A percentile compares a stretch with the other conserved stretches of the same genome.
Conservation (phyloP, 2,329 filamentous ascomycete genomes). For the Colletotrichum musae region DNA sequence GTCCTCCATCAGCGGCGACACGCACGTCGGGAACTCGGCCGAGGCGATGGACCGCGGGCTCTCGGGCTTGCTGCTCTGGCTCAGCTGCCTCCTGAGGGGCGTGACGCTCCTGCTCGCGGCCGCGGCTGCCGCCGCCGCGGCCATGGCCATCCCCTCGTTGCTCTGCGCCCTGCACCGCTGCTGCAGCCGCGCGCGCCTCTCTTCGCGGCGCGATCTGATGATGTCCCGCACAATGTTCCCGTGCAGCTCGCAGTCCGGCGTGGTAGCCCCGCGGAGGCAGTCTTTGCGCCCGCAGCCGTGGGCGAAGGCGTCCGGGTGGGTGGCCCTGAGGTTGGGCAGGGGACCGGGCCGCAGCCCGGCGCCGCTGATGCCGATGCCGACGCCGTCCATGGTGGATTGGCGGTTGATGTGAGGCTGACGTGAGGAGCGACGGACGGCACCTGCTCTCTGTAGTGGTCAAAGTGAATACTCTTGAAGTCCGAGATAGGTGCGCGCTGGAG, state of each 20-base stretch:
- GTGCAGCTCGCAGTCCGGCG: slow-evolving; percentile 30
- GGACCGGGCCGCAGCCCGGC: slow-evolving; percentile 10
- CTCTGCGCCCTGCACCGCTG: slow-evolving; percentile 32
- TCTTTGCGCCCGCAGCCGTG: slow-evolving; percentile 24
- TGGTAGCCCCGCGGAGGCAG: slow-evolving; percentile 22
- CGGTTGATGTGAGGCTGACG: slow-evolving; percentile 1
- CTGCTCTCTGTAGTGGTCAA: slow-evolving; percentile 12
- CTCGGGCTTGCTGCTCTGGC: slow-evolving; percentile 35
- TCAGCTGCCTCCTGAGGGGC: slow-evolving; percentile 31
- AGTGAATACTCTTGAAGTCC: slow-evolving; percentile 3
- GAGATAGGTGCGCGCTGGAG: slow-evolving; percentile 8
- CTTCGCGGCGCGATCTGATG: slow-evolving; percentile 33
- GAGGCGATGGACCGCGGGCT: slow-evolving; percentile 28
- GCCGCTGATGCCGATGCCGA: background rate
- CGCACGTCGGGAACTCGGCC: slow-evolving; percentile 32
- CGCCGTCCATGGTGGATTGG: slow-evolving; percentile 12
- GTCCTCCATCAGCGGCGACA: slow-evolving; percentile 38
- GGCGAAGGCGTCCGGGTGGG: slow-evolving; percentile 14
- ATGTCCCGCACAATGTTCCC: slow-evolving; percentile 34
- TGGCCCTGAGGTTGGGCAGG: slow-evolving; percentile 18
- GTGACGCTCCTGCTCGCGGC: slow-evolving; percentile 30
- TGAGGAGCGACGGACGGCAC: slow-evolving; percentile 10
- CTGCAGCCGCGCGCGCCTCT: slow-evolving; percentile 32
- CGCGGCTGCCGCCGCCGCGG: background rate
- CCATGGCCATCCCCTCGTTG: slow-evolving; percentile 17